These are phyloP conservation scores for Lumnitzera racemosa DNA, from an alignment of 345 rosid species.

Conservation along the genomic window DNA sequence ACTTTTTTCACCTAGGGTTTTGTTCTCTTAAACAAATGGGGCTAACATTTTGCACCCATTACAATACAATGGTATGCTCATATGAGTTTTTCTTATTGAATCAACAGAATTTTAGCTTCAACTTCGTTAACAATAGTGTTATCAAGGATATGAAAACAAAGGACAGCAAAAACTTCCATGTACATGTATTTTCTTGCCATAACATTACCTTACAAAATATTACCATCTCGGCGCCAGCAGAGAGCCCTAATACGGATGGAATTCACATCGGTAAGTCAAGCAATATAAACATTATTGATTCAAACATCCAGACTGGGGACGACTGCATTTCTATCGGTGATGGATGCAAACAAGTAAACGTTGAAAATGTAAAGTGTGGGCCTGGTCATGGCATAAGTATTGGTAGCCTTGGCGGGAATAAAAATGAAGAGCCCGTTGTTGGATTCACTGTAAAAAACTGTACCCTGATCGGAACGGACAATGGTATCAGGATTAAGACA, in stretches of 20 bases:
- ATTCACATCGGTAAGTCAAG: constrained; percentile 18
- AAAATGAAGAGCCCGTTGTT: constrained; percentile 4
- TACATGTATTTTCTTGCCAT: constrained; percentile 14
- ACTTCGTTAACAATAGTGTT: constrained; percentile 5
- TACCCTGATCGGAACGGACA: constrained; percentile 1
- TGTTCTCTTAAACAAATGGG: too few relatives aligned
- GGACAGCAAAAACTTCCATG: constrained; percentile 18
- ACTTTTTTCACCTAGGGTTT: too few relatives aligned
- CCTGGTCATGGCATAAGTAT: constrained; percentile 16
- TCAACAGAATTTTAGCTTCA: constrained; percentile 14
- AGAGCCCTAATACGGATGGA: constrained; percentile 20
- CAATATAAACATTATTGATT: constrained; percentile 2
- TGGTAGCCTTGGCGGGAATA: constrained; percentile 14
- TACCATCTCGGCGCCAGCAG: constrained; percentile 7
- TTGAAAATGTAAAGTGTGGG: constrained; percentile 6
- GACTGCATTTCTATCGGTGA: constrained; percentile 23
- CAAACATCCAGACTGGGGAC: constrained; percentile 13
- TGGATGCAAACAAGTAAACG: constrained; percentile 5
- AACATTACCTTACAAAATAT: constrained; percentile 12
- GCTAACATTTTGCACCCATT: background rate
- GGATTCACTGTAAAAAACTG: constrained; percentile 10
- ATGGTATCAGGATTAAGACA: constrained; percentile 13
- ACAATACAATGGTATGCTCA: background rate
- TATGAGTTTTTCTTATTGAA: background rate
- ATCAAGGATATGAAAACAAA: constrained; percentile 9